Conservation (phyloP, 805 yeast species). For the Metschnikowia orientalis region DNA sequence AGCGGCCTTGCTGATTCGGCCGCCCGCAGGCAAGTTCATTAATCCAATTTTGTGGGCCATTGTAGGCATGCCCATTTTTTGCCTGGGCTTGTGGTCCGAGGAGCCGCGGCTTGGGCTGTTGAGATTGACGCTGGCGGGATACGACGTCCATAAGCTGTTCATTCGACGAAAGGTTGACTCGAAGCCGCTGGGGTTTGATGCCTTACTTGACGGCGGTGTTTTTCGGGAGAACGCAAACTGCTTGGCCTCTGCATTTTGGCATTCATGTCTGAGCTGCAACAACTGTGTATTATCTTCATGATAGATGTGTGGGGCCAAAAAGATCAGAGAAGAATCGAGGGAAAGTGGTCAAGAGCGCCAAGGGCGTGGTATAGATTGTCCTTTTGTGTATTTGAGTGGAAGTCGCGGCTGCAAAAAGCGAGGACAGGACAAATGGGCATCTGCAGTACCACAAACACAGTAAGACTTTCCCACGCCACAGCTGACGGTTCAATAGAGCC, state of each 20-base stretch:
- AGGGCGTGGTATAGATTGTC: constrained; percentile 2
- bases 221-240: constrained; percentile 2
- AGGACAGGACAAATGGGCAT: neutral
- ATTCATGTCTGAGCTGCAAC: constrained; percentile 14
- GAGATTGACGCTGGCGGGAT: constrained; percentile 4
- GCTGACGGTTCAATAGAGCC: no score
- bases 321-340: neutral
- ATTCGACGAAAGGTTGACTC: neutral
- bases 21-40: constrained; percentile 14
- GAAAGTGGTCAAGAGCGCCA: no score
- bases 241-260: constrained; percentile 8
- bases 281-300: constrained; percentile 11
- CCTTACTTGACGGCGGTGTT: no score
- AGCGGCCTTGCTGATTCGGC: constrained; percentile 19
- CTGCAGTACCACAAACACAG: no score
- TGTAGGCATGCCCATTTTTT: neutral
- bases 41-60: constrained; percentile 2
- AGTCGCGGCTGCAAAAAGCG: neutral
- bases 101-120: constrained; percentile 2
- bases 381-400: neutral
- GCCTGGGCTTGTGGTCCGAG: no score
- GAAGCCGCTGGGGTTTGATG: neutral
- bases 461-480: no score
- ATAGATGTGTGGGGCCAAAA: constrained; percentile 13
- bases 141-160: constrained; percentile 4